These are phyloP conservation scores for Protea cynaroides DNA, from an alignment of 164 flowering plant genomes.

Conservation along the genomic window DNA sequence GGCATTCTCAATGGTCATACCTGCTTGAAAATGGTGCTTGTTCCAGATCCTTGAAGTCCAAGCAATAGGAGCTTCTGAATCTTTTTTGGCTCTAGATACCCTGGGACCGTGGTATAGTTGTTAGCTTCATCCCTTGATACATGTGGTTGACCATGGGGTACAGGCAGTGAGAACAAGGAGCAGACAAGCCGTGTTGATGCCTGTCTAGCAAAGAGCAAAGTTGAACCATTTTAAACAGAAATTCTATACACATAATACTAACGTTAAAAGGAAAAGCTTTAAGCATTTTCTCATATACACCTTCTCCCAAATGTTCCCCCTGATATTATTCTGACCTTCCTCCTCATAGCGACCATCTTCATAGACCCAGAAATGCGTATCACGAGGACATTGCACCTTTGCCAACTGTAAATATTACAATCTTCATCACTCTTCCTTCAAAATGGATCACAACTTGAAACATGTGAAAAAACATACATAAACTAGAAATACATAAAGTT, in stretches of 20 bases:
- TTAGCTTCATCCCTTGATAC: slow-evolving; percentile 50
- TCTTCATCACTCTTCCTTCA: background rate
- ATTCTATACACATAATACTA: background rate
- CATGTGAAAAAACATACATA: background rate
- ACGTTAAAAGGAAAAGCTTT: background rate
- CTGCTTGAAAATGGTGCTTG: slow-evolving; percentile 94
- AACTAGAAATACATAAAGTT: background rate
- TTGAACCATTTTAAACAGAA: slow-evolving; percentile 5
- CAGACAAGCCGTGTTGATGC: slow-evolving; percentile 68
- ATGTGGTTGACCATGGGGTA: slow-evolving; percentile 58
- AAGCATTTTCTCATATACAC: slow-evolving; percentile 26
- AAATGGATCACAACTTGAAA: background rate
- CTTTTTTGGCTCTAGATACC: slow-evolving; percentile 57
- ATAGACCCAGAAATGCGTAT: slow-evolving; percentile 98
- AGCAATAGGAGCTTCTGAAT: slow-evolving; percentile 77
- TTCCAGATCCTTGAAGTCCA: slow-evolving; percentile 80
- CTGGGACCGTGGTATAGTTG: slow-evolving; percentile 59
- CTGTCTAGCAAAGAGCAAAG: slow-evolving; percentile 41
- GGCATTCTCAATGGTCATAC: slow-evolving; percentile 23
- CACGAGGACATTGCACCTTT: slow-evolving; percentile 95
- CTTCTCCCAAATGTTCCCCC: slow-evolving; percentile 97
- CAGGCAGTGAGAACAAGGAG: slow-evolving; percentile 72
- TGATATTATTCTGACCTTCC: slow-evolving; percentile 94
- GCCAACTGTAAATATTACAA: slow-evolving; percentile 52
- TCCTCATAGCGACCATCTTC: slow-evolving; percentile 98